These are phyloP conservation scores for Periconia macrospinosa DNA, from an alignment of 2,329 filamentous ascomycete genomes.

Conservation along the genomic window DNA sequence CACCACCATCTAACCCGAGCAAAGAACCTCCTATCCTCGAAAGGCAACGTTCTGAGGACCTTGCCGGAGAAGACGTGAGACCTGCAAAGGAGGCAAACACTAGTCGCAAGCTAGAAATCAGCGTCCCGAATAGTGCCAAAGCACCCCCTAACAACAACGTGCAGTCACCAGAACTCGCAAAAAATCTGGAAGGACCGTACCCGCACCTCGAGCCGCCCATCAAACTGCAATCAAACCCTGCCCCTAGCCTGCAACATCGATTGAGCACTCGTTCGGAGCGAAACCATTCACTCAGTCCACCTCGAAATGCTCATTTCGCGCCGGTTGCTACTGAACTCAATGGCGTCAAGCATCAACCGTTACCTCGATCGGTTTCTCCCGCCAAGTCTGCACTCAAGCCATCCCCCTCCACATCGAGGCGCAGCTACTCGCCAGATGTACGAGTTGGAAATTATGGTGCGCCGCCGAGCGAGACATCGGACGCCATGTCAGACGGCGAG, in stretches of 20 bases:
- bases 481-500: constrained; percentile 53
- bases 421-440: constrained; percentile 49
- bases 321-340: constrained; percentile 56
- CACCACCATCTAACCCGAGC: background rate
- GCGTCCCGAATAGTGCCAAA: background rate
- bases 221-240: constrained; percentile 9
- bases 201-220: constrained; percentile 19
- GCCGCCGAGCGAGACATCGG: constrained; percentile 58
- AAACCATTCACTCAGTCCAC: constrained; percentile 60
- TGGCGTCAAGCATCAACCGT: constrained; percentile 67
- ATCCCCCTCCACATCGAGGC: constrained; percentile 55
- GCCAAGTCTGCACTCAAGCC: constrained; percentile 77
- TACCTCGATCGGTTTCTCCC: constrained; percentile 71
- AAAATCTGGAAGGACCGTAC: constrained; percentile 31
- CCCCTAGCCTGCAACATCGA: constrained; percentile 10
- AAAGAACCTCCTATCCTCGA: constrained; percentile 7
- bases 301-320: constrained; percentile 69
- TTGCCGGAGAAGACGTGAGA: constrained; percentile 46
- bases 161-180: constrained; percentile 21
- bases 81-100: constrained; percentile 25
- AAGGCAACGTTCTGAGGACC: constrained; percentile 44
- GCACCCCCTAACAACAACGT: constrained; percentile 6
- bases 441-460: constrained; percentile 46
- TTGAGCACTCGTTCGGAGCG: constrained; percentile 32
- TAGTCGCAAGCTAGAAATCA: constrained; percentile 17